phyloP scores from a whole-genome alignment of 768 basidiomycete genomes.

The Auricularia heimuer region DNA sequence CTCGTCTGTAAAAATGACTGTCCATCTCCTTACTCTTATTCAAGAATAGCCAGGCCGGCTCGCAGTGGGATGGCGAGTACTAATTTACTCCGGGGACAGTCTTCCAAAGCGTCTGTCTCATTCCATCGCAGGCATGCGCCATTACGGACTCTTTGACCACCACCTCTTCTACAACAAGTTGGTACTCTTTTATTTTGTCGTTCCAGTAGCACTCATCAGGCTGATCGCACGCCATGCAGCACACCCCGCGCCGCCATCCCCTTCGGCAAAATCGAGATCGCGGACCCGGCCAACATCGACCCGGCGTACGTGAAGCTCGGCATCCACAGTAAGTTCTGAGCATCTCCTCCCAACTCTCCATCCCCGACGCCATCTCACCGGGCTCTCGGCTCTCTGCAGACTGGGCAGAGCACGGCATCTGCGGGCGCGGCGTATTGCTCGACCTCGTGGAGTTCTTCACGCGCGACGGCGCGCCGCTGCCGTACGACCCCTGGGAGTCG shows the following conservation, averaged over 20 bases:
- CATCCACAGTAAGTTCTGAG: conserved; percentile 71
- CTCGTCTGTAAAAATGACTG: too few relatives aligned
- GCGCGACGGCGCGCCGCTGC: conserved; percentile 14
- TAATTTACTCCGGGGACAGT: neutral
- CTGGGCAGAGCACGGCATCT: conserved; percentile 52
- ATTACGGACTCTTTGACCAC: conserved; percentile 23
- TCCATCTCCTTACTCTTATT: neutral
- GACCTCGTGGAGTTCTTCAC: conserved; percentile 51
- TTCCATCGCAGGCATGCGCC: neutral
- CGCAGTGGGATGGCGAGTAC: conserved; percentile 60
- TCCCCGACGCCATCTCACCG: conserved; percentile 1
- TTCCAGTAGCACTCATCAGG: neutral
- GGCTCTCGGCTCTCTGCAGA: conserved; percentile 29
- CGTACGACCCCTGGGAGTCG: conserved; percentile 53
- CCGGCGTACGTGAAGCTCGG: conserved; percentile 41
- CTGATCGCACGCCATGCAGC: conserved; percentile 20
- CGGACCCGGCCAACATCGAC: conserved; percentile 41
- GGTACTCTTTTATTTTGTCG: neutral
- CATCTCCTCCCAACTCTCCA: neutral
- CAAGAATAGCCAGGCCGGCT: conserved; percentile 54
- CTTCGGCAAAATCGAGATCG: conserved; percentile 24
- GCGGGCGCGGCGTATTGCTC: conserved; percentile 59
- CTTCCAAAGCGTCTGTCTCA: neutral
- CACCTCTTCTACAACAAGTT: conserved; percentile 57
- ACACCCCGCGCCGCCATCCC: conserved; percentile 34